These are phyloP conservation scores for Umbilicaria muhlenbergii DNA, from an alignment of 495 filamentous ascomycete species.

Conservation along the genomic window DNA sequence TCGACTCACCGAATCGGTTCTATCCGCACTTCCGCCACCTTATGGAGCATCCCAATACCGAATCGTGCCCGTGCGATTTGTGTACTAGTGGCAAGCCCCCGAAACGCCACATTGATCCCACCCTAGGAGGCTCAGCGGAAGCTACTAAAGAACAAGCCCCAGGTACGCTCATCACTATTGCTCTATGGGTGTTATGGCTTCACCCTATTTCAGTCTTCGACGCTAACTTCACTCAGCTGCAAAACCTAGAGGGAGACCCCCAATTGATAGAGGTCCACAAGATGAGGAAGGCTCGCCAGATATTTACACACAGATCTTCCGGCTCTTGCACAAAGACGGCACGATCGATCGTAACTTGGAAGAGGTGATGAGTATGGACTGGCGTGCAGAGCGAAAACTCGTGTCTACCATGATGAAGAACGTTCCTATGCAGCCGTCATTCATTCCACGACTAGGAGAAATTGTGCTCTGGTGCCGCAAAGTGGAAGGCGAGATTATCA, in stretches of 20 bases:
- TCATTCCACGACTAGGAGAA: conserved; percentile 39
- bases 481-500: conserved; percentile 23
- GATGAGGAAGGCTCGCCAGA: conserved; percentile 37
- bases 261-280: conserved; percentile 8
- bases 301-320: conserved; percentile 30
- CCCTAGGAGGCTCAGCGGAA: not conserved
- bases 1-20: conserved; percentile 35
- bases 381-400: conserved; percentile 28
- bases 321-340: conserved; percentile 27
- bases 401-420: conserved; percentile 15
- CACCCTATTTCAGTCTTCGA: not conserved
- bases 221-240: not conserved
- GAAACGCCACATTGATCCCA: not conserved
- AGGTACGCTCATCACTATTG: not conserved
- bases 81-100: conserved; percentile 16
- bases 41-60: conserved; percentile 27
- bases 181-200: not conserved
- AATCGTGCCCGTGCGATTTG: conserved; percentile 22
- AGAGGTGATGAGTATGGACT: conserved; percentile 37
- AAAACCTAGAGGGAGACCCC: not conserved
- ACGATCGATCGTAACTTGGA: conserved; percentile 26
- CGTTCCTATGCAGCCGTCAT: conserved; percentile 29
- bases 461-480: conserved; percentile 36
- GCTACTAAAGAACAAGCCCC: not conserved
- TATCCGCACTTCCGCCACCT: conserved; percentile 41